Base-by-base conservation (phyloP, 495 filamentous ascomycete species). In the Lasiosphaeriaceae sp. region DNA sequence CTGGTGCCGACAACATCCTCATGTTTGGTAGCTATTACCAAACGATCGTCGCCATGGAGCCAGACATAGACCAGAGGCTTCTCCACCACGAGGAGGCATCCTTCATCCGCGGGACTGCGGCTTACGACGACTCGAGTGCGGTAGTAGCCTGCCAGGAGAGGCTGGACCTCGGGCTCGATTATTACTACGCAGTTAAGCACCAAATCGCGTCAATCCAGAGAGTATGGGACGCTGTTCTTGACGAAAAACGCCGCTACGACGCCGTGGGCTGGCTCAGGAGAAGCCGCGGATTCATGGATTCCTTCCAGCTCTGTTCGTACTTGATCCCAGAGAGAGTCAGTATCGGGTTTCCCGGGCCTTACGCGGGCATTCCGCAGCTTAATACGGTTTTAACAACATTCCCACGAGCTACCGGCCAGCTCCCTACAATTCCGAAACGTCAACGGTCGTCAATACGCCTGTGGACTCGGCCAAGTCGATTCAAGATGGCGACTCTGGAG, bases 1-100 rank as follows among this genome's bases (percentile, higher is more conserved):
- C 19, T 17, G 43, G 43, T 45, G n/a, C 19, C 14, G 19, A 45
- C 19, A n/a, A 45, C n/a, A 45, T 45, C 43, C 43, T 45, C 17
- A 45, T 45, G 43, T 45, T 45, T 45, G 19, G 43, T 45, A 45
- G 19, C 43, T 45, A 45, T 45, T 45, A 45, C 43, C 43, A 45
- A 21, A 45, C 19, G 43, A 45, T 45, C 43, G 19, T 45, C 43
- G 43, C 43, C 17, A 45, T 45, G 19, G 19, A 45, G 43, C 43
- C 19, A 17, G 19, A 45, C 43, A 45, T 45, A 17, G 43, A 45
- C 19, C 43, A n/a, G 43, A 45, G n/a, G 43, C 43, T 45, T 45
- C 43, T 45, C 43, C 43, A 45, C 43, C 43, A 6, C 17, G 17
- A 45, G 19, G 19, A 45, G n/a, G n/a, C n/a, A 7, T 45, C 19